Base-by-base conservation (phyloP, 805 yeast species). In the Candida nemodendra region DNA sequence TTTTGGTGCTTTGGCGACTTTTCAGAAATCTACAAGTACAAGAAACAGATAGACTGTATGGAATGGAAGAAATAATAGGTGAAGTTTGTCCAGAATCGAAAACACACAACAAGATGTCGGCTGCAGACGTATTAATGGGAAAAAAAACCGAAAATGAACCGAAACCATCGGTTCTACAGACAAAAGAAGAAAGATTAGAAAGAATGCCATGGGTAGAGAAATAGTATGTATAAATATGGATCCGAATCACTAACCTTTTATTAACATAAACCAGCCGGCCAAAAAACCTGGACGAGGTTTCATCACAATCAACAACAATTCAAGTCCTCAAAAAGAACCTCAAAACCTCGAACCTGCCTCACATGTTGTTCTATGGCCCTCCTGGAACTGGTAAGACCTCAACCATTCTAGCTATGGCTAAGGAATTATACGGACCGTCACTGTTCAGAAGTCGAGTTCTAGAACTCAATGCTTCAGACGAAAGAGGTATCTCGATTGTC, bases 341-440 rank as follows among this genome's bases (percentile, higher is more conserved):
- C 14, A 71, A 78, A 40, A 76, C 91, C 9, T 84, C 90, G 19
- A 93, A 91, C 58, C 65, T 87, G 38, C 97, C 98, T 3, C 96
- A 87, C 59, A 83, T 87, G 93, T 64, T 87, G 26, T 87, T 87
- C 65, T 88, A 87, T 57, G 96, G 96, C 0, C 95, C 96, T 1
- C 95, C 96, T 32, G 96, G 96, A 14, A 87, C 95, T 0, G 96
- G 96, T 45, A 87, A 87, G 54, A 87, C 96, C 0, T 86, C 95
- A 2, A 88, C 96, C 0, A 82, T 87, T 21, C 65, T 88, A 39
- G 95, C 95, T 3, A 66, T 87, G 48, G 88, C 95, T 3, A 81
- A 76, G 49, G 87, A 86, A 54, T 61, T 87, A 21, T 87, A 79
- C 58, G 96, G 87, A 0, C 95, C 95, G 2, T 62, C 61, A 5